These are phyloP conservation scores for Cryptosporidium ubiquitum DNA, from an alignment of 169 alveolate species.

Conservation along the genomic window DNA sequence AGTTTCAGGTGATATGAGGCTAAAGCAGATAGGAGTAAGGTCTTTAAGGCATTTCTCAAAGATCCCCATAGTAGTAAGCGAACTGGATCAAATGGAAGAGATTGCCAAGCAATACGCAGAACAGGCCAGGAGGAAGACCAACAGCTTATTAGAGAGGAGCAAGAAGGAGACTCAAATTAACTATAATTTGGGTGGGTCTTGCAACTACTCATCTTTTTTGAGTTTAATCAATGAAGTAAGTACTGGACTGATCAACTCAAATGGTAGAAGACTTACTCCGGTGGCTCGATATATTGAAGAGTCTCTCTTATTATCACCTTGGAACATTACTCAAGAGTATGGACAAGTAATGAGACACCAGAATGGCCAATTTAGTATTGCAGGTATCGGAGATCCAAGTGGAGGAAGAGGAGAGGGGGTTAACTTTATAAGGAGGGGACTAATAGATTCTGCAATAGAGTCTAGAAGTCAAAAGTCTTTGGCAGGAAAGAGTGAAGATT, in stretches of 20 bases:
- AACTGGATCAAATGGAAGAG: constrained; percentile 65
- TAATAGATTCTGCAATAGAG: constrained; percentile 67
- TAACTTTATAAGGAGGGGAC: constrained; percentile 81
- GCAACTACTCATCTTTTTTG: background rate
- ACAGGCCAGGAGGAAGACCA: constrained; percentile 26
- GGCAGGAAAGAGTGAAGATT: constrained; percentile 83
- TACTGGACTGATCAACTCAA: constrained; percentile 59
- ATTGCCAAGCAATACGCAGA: constrained; percentile 61
- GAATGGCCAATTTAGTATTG: constrained; percentile 85
- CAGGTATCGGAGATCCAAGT: constrained; percentile 88
- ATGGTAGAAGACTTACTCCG: constrained; percentile 72
- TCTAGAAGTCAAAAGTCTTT: constrained; percentile 74
- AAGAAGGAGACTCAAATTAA: background rate
- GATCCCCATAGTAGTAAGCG: constrained; percentile 68
- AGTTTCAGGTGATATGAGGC: constrained; percentile 81
- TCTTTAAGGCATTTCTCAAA: constrained; percentile 59
- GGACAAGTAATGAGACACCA: constrained; percentile 83
- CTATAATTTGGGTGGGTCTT: background rate
- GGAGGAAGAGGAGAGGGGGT: constrained; percentile 90
- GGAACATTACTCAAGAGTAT: constrained; percentile 87
- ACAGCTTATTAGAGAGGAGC: background rate
- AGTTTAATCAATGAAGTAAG: constrained; percentile 52
- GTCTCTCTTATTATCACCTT: constrained; percentile 84
- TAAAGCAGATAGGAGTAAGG: constrained; percentile 82
- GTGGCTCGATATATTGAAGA: constrained; percentile 84